Evolutionary conservation across 176 grass and related monocot genomes (phyloP).

Genomic region (Poa pratensis): DNA sequence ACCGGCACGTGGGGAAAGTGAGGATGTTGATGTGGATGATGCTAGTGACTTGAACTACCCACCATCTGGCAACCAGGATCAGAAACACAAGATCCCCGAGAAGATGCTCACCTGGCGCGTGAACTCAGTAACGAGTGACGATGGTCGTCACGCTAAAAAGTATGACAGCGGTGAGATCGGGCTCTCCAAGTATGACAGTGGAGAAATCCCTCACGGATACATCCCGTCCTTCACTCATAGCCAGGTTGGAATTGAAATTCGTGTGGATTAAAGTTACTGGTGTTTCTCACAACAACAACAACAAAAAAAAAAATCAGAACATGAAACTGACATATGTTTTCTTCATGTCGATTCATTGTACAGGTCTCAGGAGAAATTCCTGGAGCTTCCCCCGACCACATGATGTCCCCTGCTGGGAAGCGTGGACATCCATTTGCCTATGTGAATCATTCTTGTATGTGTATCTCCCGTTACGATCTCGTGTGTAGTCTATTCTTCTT

Average conservation of each 20-base stretch:
- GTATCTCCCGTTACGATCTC: conserved; percentile 18
- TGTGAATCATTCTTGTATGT: conserved; percentile 76
- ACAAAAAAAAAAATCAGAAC: background rate
- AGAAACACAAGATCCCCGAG: conserved; percentile 79
- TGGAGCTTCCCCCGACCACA: conserved; percentile 81
- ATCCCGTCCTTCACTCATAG: conserved; percentile 80
- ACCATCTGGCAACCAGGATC: conserved; percentile 64
- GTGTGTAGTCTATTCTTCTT: background rate
- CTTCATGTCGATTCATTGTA: conserved; percentile 32
- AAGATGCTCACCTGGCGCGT: conserved; percentile 91
- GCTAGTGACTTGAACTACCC: conserved; percentile 77
- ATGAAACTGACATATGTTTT: conserved; percentile 16
- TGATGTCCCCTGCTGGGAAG: conserved; percentile 92
- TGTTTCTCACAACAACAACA: too few species aligned
- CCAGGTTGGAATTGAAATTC: conserved; percentile 53
- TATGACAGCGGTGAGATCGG: conserved; percentile 72
- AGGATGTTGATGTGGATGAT: conserved; percentile 76
- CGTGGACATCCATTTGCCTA: conserved; percentile 76
- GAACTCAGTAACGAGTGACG: conserved; percentile 53
- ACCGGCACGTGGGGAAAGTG: conserved; percentile 59
- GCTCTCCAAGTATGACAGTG: conserved; percentile 85
- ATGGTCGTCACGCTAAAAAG: conserved; percentile 67
- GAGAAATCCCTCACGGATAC: conserved; percentile 88
- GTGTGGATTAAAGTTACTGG: background rate
- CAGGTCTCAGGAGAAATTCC: conserved; percentile 90